phyloP scores from a whole-genome alignment of 1,139 yeast genomes.

The Debaryomyces psychrophilus region DNA sequence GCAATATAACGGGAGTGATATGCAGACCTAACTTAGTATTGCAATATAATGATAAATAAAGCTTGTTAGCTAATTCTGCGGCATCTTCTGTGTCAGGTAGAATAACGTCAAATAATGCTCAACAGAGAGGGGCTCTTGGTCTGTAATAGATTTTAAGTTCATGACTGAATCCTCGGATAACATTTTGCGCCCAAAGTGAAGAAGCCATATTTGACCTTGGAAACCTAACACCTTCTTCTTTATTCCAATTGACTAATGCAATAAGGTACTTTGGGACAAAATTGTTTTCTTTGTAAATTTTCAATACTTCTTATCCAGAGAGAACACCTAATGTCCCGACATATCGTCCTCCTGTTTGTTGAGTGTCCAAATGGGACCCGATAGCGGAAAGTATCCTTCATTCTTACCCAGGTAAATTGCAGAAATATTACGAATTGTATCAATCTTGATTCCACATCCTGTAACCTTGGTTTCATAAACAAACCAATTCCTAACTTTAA shows the following conservation, averaged over 20 bases:
- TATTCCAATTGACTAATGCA: slow-evolving; percentile 70
- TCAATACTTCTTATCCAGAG: slow-evolving; percentile 66
- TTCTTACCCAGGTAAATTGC: slow-evolving; percentile 65
- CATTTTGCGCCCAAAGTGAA: slow-evolving; percentile 65
- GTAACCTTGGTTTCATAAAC: slow-evolving; percentile 50
- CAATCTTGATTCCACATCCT: slow-evolving; percentile 63
- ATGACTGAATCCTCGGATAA: slow-evolving; percentile 53
- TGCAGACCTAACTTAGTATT: too few species aligned
- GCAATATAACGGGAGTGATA: too few species aligned
- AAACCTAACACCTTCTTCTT: slow-evolving; percentile 79
- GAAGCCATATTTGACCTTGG: slow-evolving; percentile 68
- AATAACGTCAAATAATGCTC: slow-evolving; percentile 56
- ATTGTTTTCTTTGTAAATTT: slow-evolving; percentile 63
- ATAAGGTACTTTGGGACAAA: slow-evolving; percentile 66
- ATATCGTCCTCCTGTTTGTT: slow-evolving; percentile 76
- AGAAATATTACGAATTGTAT: slow-evolving; percentile 68
- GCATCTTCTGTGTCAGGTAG: too few species aligned
- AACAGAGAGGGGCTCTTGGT: slow-evolving; percentile 53
- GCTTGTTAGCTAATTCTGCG: too few species aligned
- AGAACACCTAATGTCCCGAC: slow-evolving; percentile 74
- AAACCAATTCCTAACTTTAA: slow-evolving; percentile 69
- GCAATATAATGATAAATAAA: too few species aligned
- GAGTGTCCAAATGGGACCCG: slow-evolving; percentile 77
- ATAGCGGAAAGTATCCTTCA: slow-evolving; percentile 60
- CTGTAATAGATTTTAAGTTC: slow-evolving; percentile 55